These are phyloP conservation scores for Cicer bijugum DNA, from an alignment of 306 rosid species.

Conservation along the genomic window DNA sequence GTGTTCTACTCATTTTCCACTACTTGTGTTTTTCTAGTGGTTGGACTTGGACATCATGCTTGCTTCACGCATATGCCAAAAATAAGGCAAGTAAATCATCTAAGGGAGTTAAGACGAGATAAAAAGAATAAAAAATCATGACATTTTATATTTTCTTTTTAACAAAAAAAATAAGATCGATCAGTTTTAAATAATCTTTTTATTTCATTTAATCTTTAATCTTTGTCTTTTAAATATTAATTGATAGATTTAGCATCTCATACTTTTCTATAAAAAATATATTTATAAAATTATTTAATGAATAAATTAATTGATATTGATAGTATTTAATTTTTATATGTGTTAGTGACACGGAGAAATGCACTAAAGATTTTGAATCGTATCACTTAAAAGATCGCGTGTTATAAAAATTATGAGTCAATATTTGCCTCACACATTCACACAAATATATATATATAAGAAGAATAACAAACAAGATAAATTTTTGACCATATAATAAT, in stretches of 20 bases:
- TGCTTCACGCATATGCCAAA: conserved; percentile 54
- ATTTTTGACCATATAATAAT: too few relatives aligned
- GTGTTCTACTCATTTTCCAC: conserved; percentile 37
- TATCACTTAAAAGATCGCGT: background rate
- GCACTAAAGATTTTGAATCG: background rate
- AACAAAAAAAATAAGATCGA: background rate
- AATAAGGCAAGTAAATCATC: conserved; percentile 23
- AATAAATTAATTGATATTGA: too few relatives aligned
- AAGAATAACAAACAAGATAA: too few relatives aligned
- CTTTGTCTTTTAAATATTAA: too few relatives aligned
- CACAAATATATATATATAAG: too few relatives aligned
- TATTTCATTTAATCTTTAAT: too few relatives aligned
- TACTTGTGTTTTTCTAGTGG: conserved; percentile 40
- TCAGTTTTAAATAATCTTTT: too few relatives aligned
- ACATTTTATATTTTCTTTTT: background rate
- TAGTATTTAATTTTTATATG: too few relatives aligned
- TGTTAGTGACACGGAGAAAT: background rate
- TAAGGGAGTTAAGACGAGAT: background rate
- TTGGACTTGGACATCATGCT: conserved; percentile 45
- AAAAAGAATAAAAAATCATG: background rate
- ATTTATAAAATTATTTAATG: too few relatives aligned
- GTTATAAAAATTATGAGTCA: background rate
- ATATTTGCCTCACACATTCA: too few relatives aligned
- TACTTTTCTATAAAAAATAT: too few relatives aligned
- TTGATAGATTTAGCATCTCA: too few relatives aligned